These are phyloP conservation scores for Rhododendron ferrugineum DNA, from an alignment of 148 eudicot genomes.

Conservation along the genomic window DNA sequence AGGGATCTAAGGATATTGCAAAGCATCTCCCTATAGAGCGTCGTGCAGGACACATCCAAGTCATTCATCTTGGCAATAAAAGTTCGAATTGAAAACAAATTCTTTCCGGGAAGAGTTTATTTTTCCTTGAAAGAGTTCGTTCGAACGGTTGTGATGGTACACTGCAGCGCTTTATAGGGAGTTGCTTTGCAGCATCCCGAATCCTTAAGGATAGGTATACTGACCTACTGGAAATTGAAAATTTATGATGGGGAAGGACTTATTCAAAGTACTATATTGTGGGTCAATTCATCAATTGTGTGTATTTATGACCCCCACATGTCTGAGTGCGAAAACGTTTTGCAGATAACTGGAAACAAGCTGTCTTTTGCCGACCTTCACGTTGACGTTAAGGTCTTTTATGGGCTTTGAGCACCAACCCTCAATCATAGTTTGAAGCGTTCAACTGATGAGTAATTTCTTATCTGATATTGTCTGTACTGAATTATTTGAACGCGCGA, in stretches of 20 bases:
- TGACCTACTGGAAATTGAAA: neutral
- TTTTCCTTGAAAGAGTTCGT: no score
- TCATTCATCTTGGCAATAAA: rapidly evolving
- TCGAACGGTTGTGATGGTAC: no score
- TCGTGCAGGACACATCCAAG: no score
- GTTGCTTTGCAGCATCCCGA: no score
- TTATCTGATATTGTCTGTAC: no score
- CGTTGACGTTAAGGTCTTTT: neutral
- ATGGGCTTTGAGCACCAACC: neutral
- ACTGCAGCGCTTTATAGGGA: no score
- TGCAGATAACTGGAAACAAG: neutral
- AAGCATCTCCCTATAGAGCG: no score
- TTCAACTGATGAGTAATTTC: neutral
- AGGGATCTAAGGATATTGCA: no score
- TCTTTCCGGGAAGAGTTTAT: no score
- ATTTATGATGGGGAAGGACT: neutral
- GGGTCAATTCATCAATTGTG: neutral
- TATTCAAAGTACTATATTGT: neutral
- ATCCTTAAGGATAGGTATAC: no score
- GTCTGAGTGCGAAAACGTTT: neutral
- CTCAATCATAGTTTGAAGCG: neutral
- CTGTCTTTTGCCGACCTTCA: neutral
- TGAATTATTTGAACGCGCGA: no score
- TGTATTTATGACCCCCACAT: neutral
- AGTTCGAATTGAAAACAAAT: no score